A percentile compares a stretch with the other conserved stretches of the same genome.
Evolutionary conservation across 139 green algal species (phyloP).

Genomic region (Zygnema circumcarinatum): DNA sequence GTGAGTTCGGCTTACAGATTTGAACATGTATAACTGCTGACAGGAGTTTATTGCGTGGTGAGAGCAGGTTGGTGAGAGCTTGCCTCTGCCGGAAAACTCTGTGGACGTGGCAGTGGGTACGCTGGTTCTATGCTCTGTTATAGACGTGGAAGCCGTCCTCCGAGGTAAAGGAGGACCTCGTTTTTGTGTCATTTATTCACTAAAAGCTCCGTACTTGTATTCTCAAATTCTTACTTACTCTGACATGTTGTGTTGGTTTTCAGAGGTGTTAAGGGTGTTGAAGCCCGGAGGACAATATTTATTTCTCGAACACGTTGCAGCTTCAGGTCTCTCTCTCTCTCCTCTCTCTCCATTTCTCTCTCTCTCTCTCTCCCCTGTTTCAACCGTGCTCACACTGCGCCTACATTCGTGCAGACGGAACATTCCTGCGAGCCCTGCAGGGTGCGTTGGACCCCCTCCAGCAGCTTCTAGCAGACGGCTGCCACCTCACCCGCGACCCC

Average conservation of each 20-base stretch:
- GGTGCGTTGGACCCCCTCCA: conserved; percentile 47
- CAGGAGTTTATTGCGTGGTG: too few relatives aligned
- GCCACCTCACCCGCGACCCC: conserved; percentile 49
- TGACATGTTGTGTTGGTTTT: neutral
- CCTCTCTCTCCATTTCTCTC: neutral
- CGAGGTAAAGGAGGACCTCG: conserved; percentile 16
- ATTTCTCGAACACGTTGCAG: conserved; percentile 54
- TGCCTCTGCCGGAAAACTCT: conserved; percentile 31
- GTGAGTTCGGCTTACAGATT: too few relatives aligned
- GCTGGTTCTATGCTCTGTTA: conserved; percentile 61
- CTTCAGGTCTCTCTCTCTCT: conserved; percentile 29
- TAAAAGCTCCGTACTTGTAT: too few relatives aligned
- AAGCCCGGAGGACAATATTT: conserved; percentile 31
- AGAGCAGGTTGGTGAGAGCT: conserved; percentile 39
- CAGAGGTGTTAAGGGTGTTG: conserved; percentile 49
- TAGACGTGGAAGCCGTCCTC: conserved; percentile 20
- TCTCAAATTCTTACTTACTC: neutral
- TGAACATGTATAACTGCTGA: too few relatives aligned
- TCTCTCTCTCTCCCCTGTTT: neutral
- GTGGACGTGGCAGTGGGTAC: conserved; percentile 52
- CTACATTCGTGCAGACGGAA: conserved; percentile 18
- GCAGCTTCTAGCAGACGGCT: conserved; percentile 44
- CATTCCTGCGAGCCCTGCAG: conserved; percentile 17
- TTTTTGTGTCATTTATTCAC: conserved; percentile 12
- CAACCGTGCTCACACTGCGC: too few relatives aligned